phyloP scores from a whole-genome alignment of 768 basidiomycete species.

The Hericium rajendrae region DNA sequence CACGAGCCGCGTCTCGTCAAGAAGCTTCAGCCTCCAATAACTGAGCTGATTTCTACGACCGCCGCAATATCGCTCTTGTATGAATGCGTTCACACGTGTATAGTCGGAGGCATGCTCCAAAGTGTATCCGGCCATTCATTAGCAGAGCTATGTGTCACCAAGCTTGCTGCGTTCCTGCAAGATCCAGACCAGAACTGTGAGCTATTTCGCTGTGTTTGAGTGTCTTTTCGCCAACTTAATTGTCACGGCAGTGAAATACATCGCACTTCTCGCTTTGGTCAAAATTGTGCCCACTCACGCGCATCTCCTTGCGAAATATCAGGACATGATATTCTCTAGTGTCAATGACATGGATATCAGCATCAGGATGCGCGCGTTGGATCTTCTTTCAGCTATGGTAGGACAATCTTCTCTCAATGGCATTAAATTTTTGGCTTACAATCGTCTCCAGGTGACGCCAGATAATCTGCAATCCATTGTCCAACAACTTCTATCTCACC shows the following conservation, averaged over 20 bases:
- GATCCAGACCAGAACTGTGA: constrained; percentile 93
- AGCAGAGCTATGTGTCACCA: constrained; percentile 84
- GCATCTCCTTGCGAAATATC: constrained; percentile 82
- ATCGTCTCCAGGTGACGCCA: constrained; percentile 55
- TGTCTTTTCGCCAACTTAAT: neutral
- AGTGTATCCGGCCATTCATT: constrained; percentile 67
- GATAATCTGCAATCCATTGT: constrained; percentile 84
- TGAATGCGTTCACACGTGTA: constrained; percentile 97
- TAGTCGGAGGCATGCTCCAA: constrained; percentile 92
- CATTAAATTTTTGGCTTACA: neutral
- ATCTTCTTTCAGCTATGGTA: constrained; percentile 91
- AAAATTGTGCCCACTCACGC: constrained; percentile 94
- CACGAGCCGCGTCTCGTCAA: constrained; percentile 88
- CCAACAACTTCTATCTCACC: constrained; percentile 81
- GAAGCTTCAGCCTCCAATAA: constrained; percentile 90
- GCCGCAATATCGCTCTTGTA: constrained; percentile 93
- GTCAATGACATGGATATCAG: constrained; percentile 91
- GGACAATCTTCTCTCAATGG: neutral
- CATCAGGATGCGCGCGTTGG: constrained; percentile 92
- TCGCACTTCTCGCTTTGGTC: constrained; percentile 87
- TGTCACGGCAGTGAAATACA: constrained; percentile 79
- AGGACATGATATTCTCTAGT: constrained; percentile 82
- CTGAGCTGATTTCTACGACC: constrained; percentile 90
- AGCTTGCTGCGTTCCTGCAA: constrained; percentile 84
- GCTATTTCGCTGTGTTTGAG: constrained; percentile 22